Evolutionary conservation across 176 grass and related monocot genomes (phyloP), one percentile per base, ranked within the genome.

Genomic region (Areca catechu): DNA sequence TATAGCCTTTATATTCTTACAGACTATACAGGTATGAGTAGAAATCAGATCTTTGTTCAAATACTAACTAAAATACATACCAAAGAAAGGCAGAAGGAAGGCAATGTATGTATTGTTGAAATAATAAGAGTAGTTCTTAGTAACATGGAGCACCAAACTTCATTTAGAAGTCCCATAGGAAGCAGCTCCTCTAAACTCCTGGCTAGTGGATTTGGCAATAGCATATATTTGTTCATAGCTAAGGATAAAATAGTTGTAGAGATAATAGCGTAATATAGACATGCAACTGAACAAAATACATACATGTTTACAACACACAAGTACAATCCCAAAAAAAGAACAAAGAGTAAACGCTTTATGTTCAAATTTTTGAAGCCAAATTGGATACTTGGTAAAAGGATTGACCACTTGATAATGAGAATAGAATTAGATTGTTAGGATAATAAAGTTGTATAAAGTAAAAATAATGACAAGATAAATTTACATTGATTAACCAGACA

Each of bases 301-400:
- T 14, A 10, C 10, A 43, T 43, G 34, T 43, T 43, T 43, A 10
- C 34, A 43, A 43, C 1, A n/a, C n/a, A 43, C 34, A 10, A 14
- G 34, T 10, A 43, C 10, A 43, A 10, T 14, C 34, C 30, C 30
- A 7, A 14, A 43, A 43, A 10, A 12, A 43, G 7, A 43, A 43
- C 9, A 43, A 43, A 43, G 34, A 12, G 34, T 43, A 61, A 4
- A 81, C 14, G 20, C 7, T 64, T 72, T 65, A 57, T 2, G 18
- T 76, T 62, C 0, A 17, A 24, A 24, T 69, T 3, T 34, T 54
- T 15, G 5, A 5, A 49, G 15, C 21, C 34, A 43, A 48, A 73
- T 84, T 87, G 83, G 91, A 90, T 97, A 97, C 74, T 97, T 97
- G 3, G 86, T 97, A 64, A 97, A 97, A 51, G 92, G 92, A 60